Base-by-base conservation (phyloP, 768 basidiomycete genomes). In the Rubroboletus satanas region DNA sequence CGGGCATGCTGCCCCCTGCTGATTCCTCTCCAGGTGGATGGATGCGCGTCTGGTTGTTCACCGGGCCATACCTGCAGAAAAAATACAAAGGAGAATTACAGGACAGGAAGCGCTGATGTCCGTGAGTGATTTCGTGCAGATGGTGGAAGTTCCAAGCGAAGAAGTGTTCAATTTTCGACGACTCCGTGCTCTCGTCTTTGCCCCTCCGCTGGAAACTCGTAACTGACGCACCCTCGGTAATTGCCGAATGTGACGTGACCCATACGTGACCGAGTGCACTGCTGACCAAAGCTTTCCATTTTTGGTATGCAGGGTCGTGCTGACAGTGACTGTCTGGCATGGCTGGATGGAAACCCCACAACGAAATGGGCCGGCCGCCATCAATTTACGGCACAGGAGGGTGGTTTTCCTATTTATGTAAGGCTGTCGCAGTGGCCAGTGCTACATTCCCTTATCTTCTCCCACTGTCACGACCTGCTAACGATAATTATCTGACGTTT, bases 91-190 rank as follows among this genome's bases (percentile, higher is more conserved):
- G 54, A 61, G 58, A 58, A 56, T 45, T 37, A 42, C 39, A 12
- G 0, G 18, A 29, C 37, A 29, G 39, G 28, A 15, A n/a, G 37
- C 8, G 10, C 12, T 18, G 41, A 26, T 23, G 54, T 59, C 52
- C 7, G 51, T 28, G 62, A 35, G 52, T 37, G 51, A 49, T 45
- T 62, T 55, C 37, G 58, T 33, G 52, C 44, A 18, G 59, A 47
- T 72, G 71, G 32, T 70, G 68, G 62, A 72, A 60, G 68, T 70
- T 72, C 68, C 70, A 50, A 55, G 70, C 58, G 48, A 70, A 70
- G 70, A 59, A 58, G 59, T 57, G 66, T 67, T 50, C 29, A n/a
- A 45, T 59, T 70, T 72, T 71, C 49, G 54, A 49, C 50, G 48
- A 46, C 42, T 52, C 54, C 48, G 31, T 66, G 60, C 55, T 45